Base-by-base conservation (phyloP, 1,139 yeast species). In the Candida anutae region DNA sequence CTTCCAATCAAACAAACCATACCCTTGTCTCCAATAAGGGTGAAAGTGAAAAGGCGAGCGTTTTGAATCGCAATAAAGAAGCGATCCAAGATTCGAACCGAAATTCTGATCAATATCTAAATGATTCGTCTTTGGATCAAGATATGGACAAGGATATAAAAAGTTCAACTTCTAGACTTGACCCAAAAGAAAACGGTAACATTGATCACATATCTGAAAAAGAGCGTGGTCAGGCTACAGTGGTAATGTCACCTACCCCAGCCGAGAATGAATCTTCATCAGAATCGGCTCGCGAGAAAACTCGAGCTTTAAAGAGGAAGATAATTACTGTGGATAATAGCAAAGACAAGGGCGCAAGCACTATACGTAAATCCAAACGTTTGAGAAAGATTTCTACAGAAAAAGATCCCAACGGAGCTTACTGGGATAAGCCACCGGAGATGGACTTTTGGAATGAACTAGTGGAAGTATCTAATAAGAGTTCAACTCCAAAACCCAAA, bases 371-470 rank as follows among this genome's bases (percentile, higher is more conserved):
- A 15, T 15, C 13, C 6, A 19, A 13, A 26, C 15, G 23, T 21
- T 22, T 15, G 9, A 15, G 22, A 5, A 24, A 14, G 10, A 16
- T 21, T 13, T 19, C 24, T 5, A 22, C 29, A 5, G 28, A 26
- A 15, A 26, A 29, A 9, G 54, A 49, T 27, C 45, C 46, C 18
- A 49, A 49, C 29, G 47, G 46, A 26, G 51, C 43, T 8, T 48
- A 48, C 28, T 49, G 51, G 53, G 35, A 48, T 23, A 47, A 48
- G 26, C 21, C 43, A 9, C 56, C 55, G 0, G 55, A 48, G 28
- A 45, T 42, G n/a, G 46, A 42, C 16, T 36, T 50, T 19, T 36
- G 40, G 26, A 40, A 45, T 25, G 55, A 51, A 29, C 41, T 50
- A 17, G 41, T 48, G 36, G 46, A 42, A 11, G 38, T 32, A n/a